Conservation (phyloP, 2,329 filamentous ascomycete genomes). For the Phoma sp. region DNA sequence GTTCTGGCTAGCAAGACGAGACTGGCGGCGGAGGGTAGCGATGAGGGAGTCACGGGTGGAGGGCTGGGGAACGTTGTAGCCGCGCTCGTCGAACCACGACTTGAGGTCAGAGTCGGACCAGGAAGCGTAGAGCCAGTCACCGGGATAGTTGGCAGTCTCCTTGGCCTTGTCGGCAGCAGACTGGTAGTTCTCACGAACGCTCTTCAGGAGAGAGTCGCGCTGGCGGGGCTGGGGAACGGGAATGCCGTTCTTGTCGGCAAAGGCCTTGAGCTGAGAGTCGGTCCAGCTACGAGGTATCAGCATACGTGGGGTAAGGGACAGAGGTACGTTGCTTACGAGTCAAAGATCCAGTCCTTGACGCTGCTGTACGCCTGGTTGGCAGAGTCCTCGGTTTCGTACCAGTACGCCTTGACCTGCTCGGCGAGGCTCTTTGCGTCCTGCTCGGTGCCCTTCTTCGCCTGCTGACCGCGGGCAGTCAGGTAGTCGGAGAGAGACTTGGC, state of each 20-base stretch:
- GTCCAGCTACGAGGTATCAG: conserved; percentile 72
- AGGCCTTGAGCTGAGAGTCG: conserved; percentile 91
- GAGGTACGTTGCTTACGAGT: conserved; percentile 61
- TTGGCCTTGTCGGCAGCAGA: conserved; percentile 74
- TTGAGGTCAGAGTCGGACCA: conserved; percentile 96
- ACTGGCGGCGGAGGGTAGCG: conserved; percentile 87
- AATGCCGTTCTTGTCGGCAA: conserved; percentile 86
- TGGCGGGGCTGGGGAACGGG: conserved; percentile 86
- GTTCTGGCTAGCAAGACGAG: conserved; percentile 76
- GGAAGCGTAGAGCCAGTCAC: conserved; percentile 88
- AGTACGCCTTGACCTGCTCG: conserved; percentile 72
- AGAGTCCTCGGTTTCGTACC: conserved; percentile 81
- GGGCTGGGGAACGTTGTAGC: conserved; percentile 84
- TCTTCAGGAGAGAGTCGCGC: conserved; percentile 79
- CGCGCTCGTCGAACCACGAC: conserved; percentile 88
- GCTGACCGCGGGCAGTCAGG: conserved; percentile 72
- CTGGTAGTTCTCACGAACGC: conserved; percentile 83
- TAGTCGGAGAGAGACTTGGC: conserved; percentile 70
- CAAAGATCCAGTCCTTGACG: conserved; percentile 90
- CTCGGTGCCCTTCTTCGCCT: conserved; percentile 70
- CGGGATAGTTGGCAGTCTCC: conserved; percentile 84
- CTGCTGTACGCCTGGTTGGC: conserved; percentile 73
- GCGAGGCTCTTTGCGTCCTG: conserved; percentile 73
- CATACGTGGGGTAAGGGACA: background rate
- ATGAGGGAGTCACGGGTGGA: conserved; percentile 85